phyloP scores from a whole-genome alignment of 2,329 filamentous ascomycete species.

The Microcyclosporella mali region DNA sequence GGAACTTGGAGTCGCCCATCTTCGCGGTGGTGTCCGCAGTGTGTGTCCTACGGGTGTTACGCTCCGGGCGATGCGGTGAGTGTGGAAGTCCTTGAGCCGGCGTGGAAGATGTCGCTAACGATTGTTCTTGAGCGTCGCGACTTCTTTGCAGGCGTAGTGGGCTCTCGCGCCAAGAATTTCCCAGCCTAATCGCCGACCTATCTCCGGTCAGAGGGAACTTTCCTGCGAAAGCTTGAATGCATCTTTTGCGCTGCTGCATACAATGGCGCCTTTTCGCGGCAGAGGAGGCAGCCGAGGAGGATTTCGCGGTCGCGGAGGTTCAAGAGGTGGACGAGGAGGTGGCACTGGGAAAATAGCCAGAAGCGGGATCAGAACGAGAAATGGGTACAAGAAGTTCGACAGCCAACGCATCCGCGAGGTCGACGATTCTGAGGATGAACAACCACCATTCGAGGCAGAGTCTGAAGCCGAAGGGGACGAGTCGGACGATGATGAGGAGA shows the following conservation, averaged over 20 bases:
- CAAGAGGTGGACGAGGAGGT: constrained; percentile 26
- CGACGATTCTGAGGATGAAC: constrained; percentile 24
- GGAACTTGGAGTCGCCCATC: constrained; percentile 63
- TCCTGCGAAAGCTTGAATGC: no score
- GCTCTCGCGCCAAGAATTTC: no score
- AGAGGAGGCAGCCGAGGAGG: constrained; percentile 28
- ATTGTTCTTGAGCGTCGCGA: no score
- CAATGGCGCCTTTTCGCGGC: constrained; percentile 27
- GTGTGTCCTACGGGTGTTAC: not conserved
- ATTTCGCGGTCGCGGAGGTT: constrained; percentile 20
- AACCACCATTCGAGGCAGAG: constrained; percentile 13
- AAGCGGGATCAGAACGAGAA: constrained; percentile 29
- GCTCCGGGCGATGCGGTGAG: constrained; percentile 14
- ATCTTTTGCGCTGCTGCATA: no score
- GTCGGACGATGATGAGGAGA: constrained; percentile 27
- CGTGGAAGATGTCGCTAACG: no score
- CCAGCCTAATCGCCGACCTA: no score
- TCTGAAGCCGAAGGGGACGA: constrained; percentile 21
- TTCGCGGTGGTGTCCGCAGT: constrained; percentile 7
- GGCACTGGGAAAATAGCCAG: constrained; percentile 25
- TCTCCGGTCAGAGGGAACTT: no score
- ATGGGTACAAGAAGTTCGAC: constrained; percentile 32
- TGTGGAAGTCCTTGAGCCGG: no score
- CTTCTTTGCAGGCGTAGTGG: no score
- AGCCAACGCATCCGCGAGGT: constrained; percentile 31